A percentile compares a stretch with the other conserved stretches of the same genome.
These are phyloP conservation scores for Saccharum hybrid DNA, from an alignment of 202 grass and related monocot genomes.

Conservation along the genomic window DNA sequence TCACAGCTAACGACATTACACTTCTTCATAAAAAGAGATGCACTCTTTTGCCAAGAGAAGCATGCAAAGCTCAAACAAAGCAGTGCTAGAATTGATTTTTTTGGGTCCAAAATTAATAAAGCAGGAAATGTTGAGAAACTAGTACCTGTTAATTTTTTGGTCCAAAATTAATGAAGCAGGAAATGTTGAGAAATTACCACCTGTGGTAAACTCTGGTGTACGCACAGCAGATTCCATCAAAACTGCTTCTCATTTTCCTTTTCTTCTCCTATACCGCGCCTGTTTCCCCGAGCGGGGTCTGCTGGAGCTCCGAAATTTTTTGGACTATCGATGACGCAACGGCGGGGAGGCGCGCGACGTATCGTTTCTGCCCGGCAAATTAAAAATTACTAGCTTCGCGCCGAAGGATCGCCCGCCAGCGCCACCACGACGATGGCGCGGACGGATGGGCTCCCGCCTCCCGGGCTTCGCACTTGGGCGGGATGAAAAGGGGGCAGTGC, in stretches of 20 bases:
- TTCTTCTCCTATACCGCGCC: no score
- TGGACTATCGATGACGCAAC: background rate
- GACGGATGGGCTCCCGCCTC: background rate
- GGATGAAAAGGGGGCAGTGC: no score
- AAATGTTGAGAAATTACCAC: background rate
- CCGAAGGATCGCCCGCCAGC: background rate
- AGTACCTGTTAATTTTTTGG: background rate
- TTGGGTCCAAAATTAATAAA: no score
- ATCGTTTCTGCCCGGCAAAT: background rate
- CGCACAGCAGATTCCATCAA: background rate
- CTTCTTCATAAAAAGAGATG: background rate
- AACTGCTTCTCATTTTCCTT: background rate
- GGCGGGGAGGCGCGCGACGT: background rate
- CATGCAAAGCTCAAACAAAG: background rate
- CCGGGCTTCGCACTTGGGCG: no score
- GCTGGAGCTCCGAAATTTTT: slow-evolving; percentile 12
- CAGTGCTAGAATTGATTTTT: background rate
- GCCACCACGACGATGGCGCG: background rate
- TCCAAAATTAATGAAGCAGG: background rate
- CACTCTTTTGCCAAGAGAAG: background rate
- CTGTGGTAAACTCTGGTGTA: background rate
- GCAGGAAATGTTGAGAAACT: no score
- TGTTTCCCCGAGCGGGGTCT: background rate
- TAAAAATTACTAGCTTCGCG: background rate
- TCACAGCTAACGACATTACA: background rate